Percentiles rank a stretch among this genome's conserved stretches.
These are phyloP conservation scores for Annona cherimola DNA, from an alignment of 164 flowering plant species.

Conservation along the genomic window DNA sequence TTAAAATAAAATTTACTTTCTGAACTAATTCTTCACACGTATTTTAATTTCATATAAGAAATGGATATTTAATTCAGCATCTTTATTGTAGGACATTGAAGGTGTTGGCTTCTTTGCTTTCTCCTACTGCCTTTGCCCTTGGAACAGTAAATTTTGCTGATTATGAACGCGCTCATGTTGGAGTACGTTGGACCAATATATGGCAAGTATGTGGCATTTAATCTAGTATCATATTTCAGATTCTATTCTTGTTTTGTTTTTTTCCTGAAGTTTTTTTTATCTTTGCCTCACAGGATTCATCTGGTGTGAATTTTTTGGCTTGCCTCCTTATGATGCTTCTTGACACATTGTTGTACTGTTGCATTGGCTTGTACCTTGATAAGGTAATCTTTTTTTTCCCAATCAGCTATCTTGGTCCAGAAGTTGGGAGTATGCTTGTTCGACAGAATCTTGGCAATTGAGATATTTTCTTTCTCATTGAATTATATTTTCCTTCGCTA, in stretches of 20 bases:
- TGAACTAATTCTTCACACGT: slow-evolving; percentile 4
- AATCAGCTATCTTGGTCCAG: neutral
- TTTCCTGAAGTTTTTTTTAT: neutral
- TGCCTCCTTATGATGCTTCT: slow-evolving; percentile 89
- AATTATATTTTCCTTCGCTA: too few relatives aligned
- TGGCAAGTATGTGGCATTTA: slow-evolving; percentile 67
- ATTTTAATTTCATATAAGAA: neutral
- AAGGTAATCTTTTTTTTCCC: slow-evolving; percentile 48
- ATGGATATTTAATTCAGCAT: neutral
- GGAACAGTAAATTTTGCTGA: slow-evolving; percentile 96
- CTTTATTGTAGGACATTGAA: slow-evolving; percentile 59
- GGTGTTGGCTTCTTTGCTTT: slow-evolving; percentile 79
- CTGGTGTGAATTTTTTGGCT: slow-evolving; percentile 87
- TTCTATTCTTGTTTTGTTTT: neutral
- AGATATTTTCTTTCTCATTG: neutral
- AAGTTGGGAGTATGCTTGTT: neutral
- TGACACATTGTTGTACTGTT: slow-evolving; percentile 71
- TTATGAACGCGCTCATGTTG: slow-evolving; percentile 99
- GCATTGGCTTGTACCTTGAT: slow-evolving; percentile 76
- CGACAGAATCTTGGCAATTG: neutral
- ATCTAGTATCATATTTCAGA: neutral
- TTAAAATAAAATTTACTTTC: neutral
- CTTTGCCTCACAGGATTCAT: slow-evolving; percentile 52
- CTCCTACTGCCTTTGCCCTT: slow-evolving; percentile 97
- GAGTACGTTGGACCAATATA: slow-evolving; percentile 96